These are phyloP conservation scores for Dactylonectria estremocensis DNA, from an alignment of 2,329 filamentous ascomycete species.

Conservation along the genomic window DNA sequence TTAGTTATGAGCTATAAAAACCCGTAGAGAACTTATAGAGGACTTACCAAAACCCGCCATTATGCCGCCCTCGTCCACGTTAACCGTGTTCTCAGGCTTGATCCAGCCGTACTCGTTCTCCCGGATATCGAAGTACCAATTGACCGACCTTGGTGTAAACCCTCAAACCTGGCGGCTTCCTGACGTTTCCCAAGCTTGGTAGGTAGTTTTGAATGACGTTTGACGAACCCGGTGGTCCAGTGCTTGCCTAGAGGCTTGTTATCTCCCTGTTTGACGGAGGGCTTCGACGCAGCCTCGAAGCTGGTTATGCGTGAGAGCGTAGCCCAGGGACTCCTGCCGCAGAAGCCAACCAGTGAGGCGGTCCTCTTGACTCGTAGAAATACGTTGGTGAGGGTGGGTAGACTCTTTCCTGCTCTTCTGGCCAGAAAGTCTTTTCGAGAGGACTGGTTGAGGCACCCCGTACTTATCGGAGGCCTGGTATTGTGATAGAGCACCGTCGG, in stretches of 20 bases:
- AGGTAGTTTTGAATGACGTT: neutral
- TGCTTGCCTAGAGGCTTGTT: neutral
- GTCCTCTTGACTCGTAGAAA: neutral
- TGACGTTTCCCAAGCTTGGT: neutral
- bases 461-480: neutral
- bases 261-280: neutral
- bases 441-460: neutral
- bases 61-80: conserved; percentile 22
- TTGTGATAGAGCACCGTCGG: neutral
- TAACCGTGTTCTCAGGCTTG: conserved; percentile 25
- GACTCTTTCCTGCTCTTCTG: neutral
- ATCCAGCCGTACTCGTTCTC: conserved; percentile 20
- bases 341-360: neutral
- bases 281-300: neutral
- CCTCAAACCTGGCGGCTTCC: neutral
- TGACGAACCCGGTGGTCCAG: neutral
- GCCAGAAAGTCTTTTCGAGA: neutral
- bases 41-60: conserved; percentile 17
- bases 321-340: neutral
- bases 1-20: neutral
- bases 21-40: neutral
- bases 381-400: neutral
- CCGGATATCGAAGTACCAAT: conserved; percentile 27
- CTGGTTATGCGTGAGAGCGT: neutral
- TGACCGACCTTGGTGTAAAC: neutral